Evolutionary conservation across 768 basidiomycete genomes (phyloP).

Genomic region (Albatrellus ellisii): DNA sequence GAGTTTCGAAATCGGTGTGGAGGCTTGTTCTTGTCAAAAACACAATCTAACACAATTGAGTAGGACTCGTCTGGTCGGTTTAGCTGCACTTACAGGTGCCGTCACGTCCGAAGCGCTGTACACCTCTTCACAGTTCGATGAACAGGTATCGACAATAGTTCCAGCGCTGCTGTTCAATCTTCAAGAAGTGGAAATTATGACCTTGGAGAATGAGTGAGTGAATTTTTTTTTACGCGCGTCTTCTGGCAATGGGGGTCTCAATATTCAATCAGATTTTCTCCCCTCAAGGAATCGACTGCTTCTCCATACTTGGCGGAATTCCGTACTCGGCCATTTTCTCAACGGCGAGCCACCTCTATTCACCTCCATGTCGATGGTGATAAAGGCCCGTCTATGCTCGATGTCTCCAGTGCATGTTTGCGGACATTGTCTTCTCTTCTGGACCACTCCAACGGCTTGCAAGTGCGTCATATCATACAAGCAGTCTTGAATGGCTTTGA

Average conservation of each 20-base stretch:
- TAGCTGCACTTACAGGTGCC: conserved; percentile 71
- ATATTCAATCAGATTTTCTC: conserved; percentile 31
- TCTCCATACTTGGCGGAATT: conserved; percentile 82
- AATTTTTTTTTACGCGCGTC: neutral
- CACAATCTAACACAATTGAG: neutral
- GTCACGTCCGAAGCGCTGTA: conserved; percentile 79
- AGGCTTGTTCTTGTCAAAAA: neutral
- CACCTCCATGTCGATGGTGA: conserved; percentile 85
- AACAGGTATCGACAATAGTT: conserved; percentile 59
- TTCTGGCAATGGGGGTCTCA: conserved; percentile 3
- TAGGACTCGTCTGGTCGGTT: conserved; percentile 76
- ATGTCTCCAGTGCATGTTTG: conserved; percentile 65
- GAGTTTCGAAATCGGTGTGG: conserved; percentile 66
- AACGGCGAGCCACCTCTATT: conserved; percentile 80
- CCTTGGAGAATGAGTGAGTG: conserved; percentile 59
- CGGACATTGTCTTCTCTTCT: conserved; percentile 60
- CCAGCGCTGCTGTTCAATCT: conserved; percentile 59
- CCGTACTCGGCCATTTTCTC: conserved; percentile 61
- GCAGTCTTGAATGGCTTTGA: conserved; percentile 62
- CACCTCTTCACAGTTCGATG: conserved; percentile 54
- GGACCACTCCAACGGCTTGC: conserved; percentile 62
- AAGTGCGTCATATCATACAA: conserved; percentile 61
- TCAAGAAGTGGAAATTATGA: conserved; percentile 42
- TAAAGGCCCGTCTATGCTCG: conserved; percentile 59
- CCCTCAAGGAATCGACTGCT: conserved; percentile 53